Base-by-base conservation (phyloP, 2,329 filamentous ascomycete genomes). In the Penicillium sp. region DNA sequence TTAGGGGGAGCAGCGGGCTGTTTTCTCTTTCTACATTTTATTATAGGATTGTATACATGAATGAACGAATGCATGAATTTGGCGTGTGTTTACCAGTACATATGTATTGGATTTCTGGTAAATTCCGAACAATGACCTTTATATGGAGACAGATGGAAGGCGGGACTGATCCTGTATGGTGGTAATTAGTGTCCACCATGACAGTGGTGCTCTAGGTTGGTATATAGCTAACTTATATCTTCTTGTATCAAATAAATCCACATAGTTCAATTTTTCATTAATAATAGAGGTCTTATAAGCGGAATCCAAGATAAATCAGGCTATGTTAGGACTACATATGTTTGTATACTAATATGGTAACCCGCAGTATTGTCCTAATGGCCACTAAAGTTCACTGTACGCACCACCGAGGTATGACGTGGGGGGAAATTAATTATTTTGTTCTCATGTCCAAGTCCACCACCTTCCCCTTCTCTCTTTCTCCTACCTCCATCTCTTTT, bases 1-100 rank as follows among this genome's bases (percentile, higher is more conserved):
- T 33, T 70, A 47, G 46, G 19, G 52, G 43, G 46, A 46, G 46
- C 58, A 60, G 60, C 57, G 13, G 55, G 58, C 59, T 63, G 60
- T 50, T 48, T 53, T 44, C 47, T 54, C 34, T 45, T 53, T 36
- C 9, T 23, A 31, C 16, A 11, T 52, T 46, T 53, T 48, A 23
- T 21, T 34, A 48, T 45, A 57, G 38, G 51, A 51, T 36, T 58
- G 19, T 52, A 31, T 64, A 55, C 61, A 61, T 58, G 60, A 65
- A 64, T 60, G 54, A 58, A 59, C 19, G 62, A 62, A 54, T 47
- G 25, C 25, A 47, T 53, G 50, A 47, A 38, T 31, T 38, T 39
- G 33, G 33, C 33, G 33, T 31, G 16, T 23, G n/a, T 31, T 23
- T 23, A 10, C 29, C 21, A 27, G n/a, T 21, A 21, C 21, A 21